These are phyloP conservation scores for Sindora glabra DNA, from an alignment of 306 rosid species.

Conservation along the genomic window DNA sequence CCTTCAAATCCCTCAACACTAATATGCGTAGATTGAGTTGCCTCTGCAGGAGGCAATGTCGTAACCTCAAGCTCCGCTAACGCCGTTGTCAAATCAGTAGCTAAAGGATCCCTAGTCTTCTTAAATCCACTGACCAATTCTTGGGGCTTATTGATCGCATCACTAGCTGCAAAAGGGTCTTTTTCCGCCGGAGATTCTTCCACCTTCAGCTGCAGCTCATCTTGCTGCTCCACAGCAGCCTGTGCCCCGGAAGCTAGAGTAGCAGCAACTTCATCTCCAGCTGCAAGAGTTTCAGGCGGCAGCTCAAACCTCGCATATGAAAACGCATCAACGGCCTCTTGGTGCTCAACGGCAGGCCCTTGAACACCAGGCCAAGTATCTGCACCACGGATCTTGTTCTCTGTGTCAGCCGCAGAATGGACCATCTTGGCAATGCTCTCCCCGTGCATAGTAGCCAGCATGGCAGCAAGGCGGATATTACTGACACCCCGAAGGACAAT, in stretches of 20 bases:
- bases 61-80: constrained; percentile 88
- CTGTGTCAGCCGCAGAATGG: constrained; percentile 68
- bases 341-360: constrained; percentile 63
- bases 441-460: constrained; percentile 83
- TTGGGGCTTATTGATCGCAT: constrained; percentile 68
- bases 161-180: constrained; percentile 93
- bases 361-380: constrained; percentile 49
- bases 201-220: constrained; percentile 34
- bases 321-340: constrained; percentile 50
- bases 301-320: constrained; percentile 48
- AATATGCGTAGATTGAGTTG: constrained; percentile 80
- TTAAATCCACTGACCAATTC: constrained; percentile 77
- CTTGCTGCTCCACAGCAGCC: constrained; percentile 39
- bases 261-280: constrained; percentile 66
- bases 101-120: constrained; percentile 69
- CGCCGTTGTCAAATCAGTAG: constrained; percentile 65
- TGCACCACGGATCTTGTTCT: constrained; percentile 89
- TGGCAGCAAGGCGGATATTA: constrained; percentile 86
- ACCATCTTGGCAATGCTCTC: constrained; percentile 96
- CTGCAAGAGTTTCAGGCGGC: constrained; percentile 72
- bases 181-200: constrained; percentile 54
- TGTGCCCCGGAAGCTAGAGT: constrained; percentile 46
- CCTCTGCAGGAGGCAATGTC: constrained; percentile 80
- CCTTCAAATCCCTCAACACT: constrained; percentile 98
- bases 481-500: constrained; percentile 86